These are phyloP conservation scores for Austropuccinia psidii DNA, from an alignment of 1,284 basidiomycete genomes.

Conservation along the genomic window DNA sequence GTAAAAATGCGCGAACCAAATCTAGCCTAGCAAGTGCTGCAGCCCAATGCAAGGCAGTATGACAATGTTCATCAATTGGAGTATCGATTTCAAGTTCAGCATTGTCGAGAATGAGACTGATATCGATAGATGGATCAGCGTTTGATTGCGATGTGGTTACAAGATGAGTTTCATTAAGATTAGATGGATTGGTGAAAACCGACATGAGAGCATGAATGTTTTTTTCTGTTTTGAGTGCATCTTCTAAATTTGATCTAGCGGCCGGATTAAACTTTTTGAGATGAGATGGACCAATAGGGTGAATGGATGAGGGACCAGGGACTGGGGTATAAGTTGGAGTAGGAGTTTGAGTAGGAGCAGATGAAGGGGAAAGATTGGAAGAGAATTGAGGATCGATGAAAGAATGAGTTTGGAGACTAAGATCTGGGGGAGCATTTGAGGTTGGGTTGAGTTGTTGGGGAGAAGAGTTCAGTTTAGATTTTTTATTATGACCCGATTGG, in stretches of 20 bases:
- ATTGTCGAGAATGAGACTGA: constrained; percentile 18
- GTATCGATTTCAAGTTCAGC: constrained; percentile 61
- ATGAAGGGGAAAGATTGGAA: not conserved
- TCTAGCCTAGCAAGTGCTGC: constrained; percentile 69
- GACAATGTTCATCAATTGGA: constrained; percentile 85
- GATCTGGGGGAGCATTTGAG: not conserved
- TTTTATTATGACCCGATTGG: constrained; percentile 27
- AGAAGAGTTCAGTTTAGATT: constrained; percentile 6
- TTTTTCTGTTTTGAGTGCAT: constrained; percentile 2
- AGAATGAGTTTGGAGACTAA: not conserved
- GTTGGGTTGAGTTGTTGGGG: constrained; percentile 12
- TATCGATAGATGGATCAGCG: not conserved
- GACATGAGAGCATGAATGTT: constrained; percentile 22
- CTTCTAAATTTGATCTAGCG: constrained; percentile 23
- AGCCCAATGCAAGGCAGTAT: constrained; percentile 89
- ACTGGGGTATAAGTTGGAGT: not conserved
- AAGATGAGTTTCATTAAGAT: not conserved
- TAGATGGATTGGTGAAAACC: constrained; percentile 1
- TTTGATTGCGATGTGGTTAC: not conserved
- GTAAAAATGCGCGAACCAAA: constrained; percentile 57
- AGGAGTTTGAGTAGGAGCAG: not conserved
- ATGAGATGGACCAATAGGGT: not conserved
- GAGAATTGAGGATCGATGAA: not conserved
- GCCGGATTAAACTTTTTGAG: constrained; percentile 13
- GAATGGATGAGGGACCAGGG: not conserved